Evolutionary conservation across 2,329 filamentous ascomycete genomes (phyloP).

Genomic region (Hypocreales sp.): DNA sequence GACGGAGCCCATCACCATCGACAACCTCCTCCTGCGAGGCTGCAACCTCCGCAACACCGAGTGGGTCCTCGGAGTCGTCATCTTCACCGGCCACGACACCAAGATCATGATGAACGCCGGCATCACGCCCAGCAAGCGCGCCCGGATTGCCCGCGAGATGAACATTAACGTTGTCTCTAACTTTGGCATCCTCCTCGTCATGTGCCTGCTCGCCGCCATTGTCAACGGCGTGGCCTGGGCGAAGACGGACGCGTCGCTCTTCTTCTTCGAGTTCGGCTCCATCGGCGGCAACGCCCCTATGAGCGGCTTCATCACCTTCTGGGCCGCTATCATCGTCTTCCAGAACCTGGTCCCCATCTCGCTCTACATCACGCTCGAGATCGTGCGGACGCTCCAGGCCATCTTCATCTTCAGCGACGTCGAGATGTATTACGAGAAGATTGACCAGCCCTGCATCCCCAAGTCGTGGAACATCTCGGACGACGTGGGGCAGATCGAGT

Average conservation of each 20-base stretch:
- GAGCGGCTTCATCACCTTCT: conserved; percentile 92
- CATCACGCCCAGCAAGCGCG: conserved; percentile 84
- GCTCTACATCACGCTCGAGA: conserved; percentile 92
- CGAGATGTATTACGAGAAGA: conserved; percentile 90
- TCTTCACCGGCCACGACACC: conserved; percentile 90
- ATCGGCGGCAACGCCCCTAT: conserved; percentile 60
- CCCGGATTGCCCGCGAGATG: conserved; percentile 78
- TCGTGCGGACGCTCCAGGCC: conserved; percentile 82
- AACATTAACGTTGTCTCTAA: conserved; percentile 98
- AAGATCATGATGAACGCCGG: conserved; percentile 99
- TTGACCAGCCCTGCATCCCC: conserved; percentile 89
- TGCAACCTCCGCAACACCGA: conserved; percentile 92
- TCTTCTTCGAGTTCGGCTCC: conserved; percentile 75
- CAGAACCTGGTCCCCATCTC: conserved; percentile 99
- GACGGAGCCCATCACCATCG: conserved; percentile 86
- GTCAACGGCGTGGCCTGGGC: conserved; percentile 75
- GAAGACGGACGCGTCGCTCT: conserved; percentile 55
- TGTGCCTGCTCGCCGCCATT: conserved; percentile 78
- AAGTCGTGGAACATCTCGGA: conserved; percentile 99
- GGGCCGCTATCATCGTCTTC: conserved; percentile 85
- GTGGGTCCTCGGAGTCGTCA: conserved; percentile 82
- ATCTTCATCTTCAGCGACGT: conserved; percentile 96
- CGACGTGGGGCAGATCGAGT: conserved; percentile 94
- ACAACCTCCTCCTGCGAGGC: conserved; percentile 86
- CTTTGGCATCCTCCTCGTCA: conserved; percentile 73